A percentile compares a stretch with the other conserved stretches of the same genome.
These are phyloP conservation scores for Aegilops tauschii DNA, from an alignment of 176 grass and related monocot species.

Conservation along the genomic window DNA sequence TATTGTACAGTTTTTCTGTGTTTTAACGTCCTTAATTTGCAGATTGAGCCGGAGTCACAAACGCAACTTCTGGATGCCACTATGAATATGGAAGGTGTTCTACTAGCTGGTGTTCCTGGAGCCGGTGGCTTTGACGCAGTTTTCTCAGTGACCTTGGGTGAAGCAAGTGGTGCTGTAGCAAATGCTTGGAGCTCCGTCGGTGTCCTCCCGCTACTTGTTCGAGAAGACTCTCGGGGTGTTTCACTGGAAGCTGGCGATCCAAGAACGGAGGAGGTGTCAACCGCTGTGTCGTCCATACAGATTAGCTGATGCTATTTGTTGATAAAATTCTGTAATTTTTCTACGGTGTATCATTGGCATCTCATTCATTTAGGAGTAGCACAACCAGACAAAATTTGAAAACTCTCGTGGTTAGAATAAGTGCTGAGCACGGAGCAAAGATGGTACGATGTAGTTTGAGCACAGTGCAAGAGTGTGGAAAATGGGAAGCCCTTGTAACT, in stretches of 20 bases:
- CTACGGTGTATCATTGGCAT: not conserved
- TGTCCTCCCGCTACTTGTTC: slow-evolving; percentile 78
- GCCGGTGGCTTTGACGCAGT: slow-evolving; percentile 91
- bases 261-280: slow-evolving; percentile 76
- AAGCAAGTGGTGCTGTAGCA: slow-evolving; percentile 52
- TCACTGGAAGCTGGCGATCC: slow-evolving; percentile 85
- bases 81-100: slow-evolving; percentile 80
- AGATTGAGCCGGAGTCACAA: slow-evolving; percentile 94
- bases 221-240: slow-evolving; percentile 72
- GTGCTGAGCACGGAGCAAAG: slow-evolving; percentile 15
- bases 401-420: slow-evolving; percentile 21
- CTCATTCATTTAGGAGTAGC: slow-evolving; percentile 31
- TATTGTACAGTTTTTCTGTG: not conserved
- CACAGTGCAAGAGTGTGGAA: slow-evolving; percentile 9
- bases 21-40: slow-evolving; percentile 3
- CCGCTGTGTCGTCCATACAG: slow-evolving; percentile 66
- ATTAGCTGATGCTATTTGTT: slow-evolving; percentile 43
- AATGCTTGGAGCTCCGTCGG: slow-evolving; percentile 65
- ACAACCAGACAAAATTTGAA: not conserved
- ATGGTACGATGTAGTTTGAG: slow-evolving; percentile 10
- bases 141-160: slow-evolving; percentile 78
- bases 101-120: slow-evolving; percentile 90
- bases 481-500: not conserved
- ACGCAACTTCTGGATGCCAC: slow-evolving; percentile 70
- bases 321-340: not conserved